Conservation (phyloP, 768 basidiomycete genomes). For the Suillus brevipes region DNA sequence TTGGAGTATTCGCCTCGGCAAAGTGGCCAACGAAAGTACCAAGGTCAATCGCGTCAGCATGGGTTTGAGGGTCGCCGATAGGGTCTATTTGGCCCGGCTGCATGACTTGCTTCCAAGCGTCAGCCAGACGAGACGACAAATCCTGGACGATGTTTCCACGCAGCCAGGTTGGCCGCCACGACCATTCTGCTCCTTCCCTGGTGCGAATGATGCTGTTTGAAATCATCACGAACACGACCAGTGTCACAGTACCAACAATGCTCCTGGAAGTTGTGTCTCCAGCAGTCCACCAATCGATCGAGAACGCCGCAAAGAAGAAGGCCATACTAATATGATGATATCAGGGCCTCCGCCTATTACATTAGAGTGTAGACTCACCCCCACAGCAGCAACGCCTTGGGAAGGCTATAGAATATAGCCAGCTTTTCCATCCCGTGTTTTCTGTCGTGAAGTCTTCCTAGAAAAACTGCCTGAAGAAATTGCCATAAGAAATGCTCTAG, state of each 20-base stretch:
- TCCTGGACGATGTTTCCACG: neutral
- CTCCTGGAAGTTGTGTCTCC: constrained; percentile 14
- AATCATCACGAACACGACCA: constrained; percentile 34
- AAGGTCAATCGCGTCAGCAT: neutral
- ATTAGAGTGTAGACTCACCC: constrained; percentile 39
- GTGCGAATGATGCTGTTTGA: constrained; percentile 44
- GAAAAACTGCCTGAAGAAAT: constrained; percentile 12
- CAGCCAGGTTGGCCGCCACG: constrained; percentile 19
- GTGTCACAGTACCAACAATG: constrained; percentile 33
- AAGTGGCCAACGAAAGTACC: neutral
- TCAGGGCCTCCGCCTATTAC: constrained; percentile 5
- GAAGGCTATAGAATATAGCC: constrained; percentile 54
- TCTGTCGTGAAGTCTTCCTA: constrained; percentile 21
- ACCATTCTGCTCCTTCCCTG: constrained; percentile 15
- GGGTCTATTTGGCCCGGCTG: no score
- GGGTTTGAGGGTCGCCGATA: neutral
- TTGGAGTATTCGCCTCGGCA: neutral
- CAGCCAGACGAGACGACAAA: neutral
- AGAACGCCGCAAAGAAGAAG: constrained; percentile 29
- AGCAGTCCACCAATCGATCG: constrained; percentile 24
- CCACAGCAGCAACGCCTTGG: constrained; percentile 60
- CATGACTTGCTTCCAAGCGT: neutral
- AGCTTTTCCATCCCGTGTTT: constrained; percentile 48
- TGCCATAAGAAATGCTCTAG: neutral
- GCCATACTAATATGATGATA: constrained; percentile 21